Percentiles rank a stretch among this genome's conserved stretches.
phyloP scores from a whole-genome alignment of 1,284 basidiomycete species.

The Cryptococcus sp. region DNA sequence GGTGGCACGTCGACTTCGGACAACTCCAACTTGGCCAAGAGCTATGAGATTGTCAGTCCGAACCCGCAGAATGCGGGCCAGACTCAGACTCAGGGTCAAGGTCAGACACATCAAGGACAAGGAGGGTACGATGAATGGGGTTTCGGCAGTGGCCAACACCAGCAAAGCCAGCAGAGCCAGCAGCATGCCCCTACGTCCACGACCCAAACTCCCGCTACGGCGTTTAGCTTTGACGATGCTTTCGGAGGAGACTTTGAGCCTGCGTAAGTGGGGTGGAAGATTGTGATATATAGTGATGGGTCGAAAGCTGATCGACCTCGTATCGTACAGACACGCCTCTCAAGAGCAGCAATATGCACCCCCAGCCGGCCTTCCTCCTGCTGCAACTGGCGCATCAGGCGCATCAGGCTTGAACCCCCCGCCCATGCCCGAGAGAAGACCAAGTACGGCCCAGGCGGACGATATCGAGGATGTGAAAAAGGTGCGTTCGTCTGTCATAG shows the following conservation, averaged over 20 bases:
- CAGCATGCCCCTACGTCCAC: conserved; percentile 3
- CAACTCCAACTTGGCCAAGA: conserved; percentile 24
- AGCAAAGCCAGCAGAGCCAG: background rate
- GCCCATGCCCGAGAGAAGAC: conserved; percentile 37
- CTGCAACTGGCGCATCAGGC: background rate
- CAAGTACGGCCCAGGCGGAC: conserved; percentile 44
- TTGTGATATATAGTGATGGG: no score
- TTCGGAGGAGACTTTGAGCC: conserved; percentile 55
- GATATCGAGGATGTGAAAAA: conserved; percentile 54
- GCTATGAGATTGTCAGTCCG: conserved; percentile 46
- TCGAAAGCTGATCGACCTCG: background rate
- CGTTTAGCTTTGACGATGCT: conserved; percentile 60
- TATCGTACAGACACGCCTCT: background rate
- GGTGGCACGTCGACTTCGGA: conserved; percentile 27
- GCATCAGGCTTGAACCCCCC: conserved; percentile 20
- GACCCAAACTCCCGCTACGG: background rate
- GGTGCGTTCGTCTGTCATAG: conserved; percentile 27
- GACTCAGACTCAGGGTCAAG: conserved; percentile 7
- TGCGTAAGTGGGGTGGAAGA: conserved; percentile 16
- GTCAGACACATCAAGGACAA: conserved; percentile 2
- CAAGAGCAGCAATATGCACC: conserved; percentile 18
- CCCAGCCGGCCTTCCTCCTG: conserved; percentile 30
- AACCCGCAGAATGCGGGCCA: background rate
- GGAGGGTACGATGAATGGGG: conserved; percentile 33
- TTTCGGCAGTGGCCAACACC: background rate